A percentile compares a stretch with the other conserved stretches of the same genome.
Conservation (phyloP, 2,329 filamentous ascomycete genomes). For the Pseudocercospora fijiensis region DNA sequence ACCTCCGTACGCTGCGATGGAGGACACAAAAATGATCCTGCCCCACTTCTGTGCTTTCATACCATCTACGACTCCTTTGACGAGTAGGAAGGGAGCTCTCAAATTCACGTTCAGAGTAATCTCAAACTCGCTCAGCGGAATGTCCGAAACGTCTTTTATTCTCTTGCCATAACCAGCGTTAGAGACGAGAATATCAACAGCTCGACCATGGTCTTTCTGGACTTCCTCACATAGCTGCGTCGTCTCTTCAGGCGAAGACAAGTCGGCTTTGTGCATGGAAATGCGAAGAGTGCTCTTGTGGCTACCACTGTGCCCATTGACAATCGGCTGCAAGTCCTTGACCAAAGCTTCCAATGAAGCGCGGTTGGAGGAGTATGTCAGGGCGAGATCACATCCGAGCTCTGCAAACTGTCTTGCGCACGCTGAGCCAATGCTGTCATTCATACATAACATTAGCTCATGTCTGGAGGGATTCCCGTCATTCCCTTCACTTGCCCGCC, state of each 20-base stretch:
- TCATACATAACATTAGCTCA: not conserved
- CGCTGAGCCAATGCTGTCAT: constrained; percentile 55
- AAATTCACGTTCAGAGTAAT: constrained; percentile 62
- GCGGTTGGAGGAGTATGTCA: constrained; percentile 58
- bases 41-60: constrained; percentile 64
- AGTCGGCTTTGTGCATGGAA: constrained; percentile 59
- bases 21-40: constrained; percentile 63
- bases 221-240: constrained; percentile 56
- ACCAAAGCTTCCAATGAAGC: constrained; percentile 49
- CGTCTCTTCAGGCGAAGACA: constrained; percentile 55
- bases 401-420: constrained; percentile 56
- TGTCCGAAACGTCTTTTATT: constrained; percentile 54
- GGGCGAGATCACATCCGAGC: constrained; percentile 55
- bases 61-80: constrained; percentile 59
- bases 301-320: constrained; percentile 11
- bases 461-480: not conserved
- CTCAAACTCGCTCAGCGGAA: constrained; percentile 64
- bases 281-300: constrained; percentile 44
- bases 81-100: constrained; percentile 61
- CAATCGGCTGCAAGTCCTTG: constrained; percentile 22
- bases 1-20: constrained; percentile 62
- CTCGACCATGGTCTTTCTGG: constrained; percentile 51
- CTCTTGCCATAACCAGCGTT: constrained; percentile 67
- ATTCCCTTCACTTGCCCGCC: constrained; percentile 32
- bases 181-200: constrained; percentile 62